Evolutionary conservation across 495 filamentous ascomycete species (phyloP).

Genomic region (Aspergillus indologenus): DNA sequence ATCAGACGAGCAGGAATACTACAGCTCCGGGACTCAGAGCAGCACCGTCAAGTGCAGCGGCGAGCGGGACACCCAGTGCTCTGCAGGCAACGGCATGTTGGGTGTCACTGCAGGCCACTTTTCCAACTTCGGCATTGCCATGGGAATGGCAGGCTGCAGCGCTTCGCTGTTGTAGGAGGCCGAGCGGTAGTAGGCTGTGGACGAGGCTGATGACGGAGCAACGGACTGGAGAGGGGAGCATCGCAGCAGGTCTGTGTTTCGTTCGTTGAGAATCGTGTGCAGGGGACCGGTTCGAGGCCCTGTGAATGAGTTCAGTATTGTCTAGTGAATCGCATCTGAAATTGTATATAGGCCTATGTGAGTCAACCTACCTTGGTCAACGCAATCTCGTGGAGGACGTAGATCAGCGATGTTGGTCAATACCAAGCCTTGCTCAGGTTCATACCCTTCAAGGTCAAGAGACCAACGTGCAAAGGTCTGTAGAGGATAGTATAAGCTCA

Average conservation of each 20-base stretch:
- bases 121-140: slow-evolving; percentile 27
- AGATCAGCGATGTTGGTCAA: too few relatives aligned
- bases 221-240: neutral
- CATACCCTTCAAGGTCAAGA: too few relatives aligned
- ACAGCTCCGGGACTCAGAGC: slow-evolving; percentile 26
- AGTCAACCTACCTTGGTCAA: neutral
- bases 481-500: too few relatives aligned
- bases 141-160: slow-evolving; percentile 29
- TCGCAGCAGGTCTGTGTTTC: neutral
- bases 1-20: slow-evolving; percentile 28
- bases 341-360: neutral
- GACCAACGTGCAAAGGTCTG: too few relatives aligned
- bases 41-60: slow-evolving; percentile 24
- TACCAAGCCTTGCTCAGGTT: too few relatives aligned
- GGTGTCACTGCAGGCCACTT: slow-evolving; percentile 31
- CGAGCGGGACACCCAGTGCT: slow-evolving; percentile 31
- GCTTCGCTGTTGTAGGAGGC: slow-evolving; percentile 3
- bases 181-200: too few relatives aligned
- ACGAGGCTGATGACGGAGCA: too few relatives aligned
- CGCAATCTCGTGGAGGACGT: neutral
- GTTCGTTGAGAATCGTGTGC: neutral
- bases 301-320: too few relatives aligned
- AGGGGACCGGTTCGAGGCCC: too few relatives aligned
- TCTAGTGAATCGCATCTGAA: neutral
- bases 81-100: slow-evolving; percentile 31